Evolutionary conservation across 2,329 filamentous ascomycete genomes (phyloP).

Genomic region (Sporothrix pallida): DNA sequence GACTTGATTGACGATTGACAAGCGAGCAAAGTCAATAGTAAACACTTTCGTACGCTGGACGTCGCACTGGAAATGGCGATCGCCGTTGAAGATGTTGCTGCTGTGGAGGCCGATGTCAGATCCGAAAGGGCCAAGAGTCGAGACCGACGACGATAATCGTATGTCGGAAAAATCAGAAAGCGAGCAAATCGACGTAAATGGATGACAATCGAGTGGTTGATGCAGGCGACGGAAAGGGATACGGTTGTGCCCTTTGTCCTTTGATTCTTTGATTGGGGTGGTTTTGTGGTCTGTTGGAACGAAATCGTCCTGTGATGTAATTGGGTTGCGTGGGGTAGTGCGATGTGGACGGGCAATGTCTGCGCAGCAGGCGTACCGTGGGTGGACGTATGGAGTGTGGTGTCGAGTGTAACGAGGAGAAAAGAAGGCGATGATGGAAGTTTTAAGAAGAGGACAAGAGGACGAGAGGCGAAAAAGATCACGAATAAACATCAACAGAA

Average conservation of each 20-base stretch:
- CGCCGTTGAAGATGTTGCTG: slow-evolving; percentile 21
- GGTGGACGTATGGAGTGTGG: neutral
- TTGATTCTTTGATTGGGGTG: neutral
- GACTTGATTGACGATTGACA: neutral
- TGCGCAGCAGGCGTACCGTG: slow-evolving; percentile 17
- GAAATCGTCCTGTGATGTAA: neutral
- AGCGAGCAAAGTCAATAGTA: too few species aligned
- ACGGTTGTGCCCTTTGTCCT: neutral
- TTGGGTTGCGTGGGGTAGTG: neutral
- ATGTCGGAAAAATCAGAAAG: neutral
- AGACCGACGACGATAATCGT: neutral
- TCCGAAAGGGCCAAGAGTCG: neutral
- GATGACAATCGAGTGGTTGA: neutral
- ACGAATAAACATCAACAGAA: slow-evolving; percentile 9
- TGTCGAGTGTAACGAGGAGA: neutral
- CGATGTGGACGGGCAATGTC: neutral
- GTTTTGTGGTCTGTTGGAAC: neutral
- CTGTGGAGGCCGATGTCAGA: neutral
- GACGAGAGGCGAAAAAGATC: neutral
- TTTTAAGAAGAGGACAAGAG: neutral
- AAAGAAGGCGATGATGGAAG: neutral
- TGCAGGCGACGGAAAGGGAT: neutral
- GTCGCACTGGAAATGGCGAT: slow-evolving; percentile 5
- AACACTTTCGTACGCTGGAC: neutral
- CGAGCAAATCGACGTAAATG: neutral